phyloP scores from a whole-genome alignment of 163 green algal species.

The Scenedesmus sp. region DNA sequence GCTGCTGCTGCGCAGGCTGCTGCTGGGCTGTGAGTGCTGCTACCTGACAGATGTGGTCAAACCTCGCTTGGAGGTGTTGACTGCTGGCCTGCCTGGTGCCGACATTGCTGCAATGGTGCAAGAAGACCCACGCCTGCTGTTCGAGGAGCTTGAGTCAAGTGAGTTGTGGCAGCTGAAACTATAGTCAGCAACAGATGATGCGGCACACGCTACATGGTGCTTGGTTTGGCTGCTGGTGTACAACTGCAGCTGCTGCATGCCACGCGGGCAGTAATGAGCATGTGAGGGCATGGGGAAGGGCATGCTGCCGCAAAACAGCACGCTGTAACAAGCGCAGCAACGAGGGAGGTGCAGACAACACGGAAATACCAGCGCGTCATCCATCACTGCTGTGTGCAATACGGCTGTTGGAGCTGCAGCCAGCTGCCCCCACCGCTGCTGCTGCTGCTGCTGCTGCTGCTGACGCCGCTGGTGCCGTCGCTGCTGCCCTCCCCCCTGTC shows the following conservation, averaged over 20 bases:
- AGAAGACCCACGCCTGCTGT: constrained; percentile 2
- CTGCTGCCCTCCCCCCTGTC: not conserved
- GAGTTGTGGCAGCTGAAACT: not conserved
- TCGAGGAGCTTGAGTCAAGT: constrained; percentile 23
- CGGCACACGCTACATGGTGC: too few relatives aligned
- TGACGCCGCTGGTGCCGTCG: not conserved
- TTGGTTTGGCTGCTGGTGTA: too few relatives aligned
- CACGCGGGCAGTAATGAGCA: too few relatives aligned
- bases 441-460: not conserved
- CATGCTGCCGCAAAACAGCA: too few relatives aligned
- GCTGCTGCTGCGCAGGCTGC: not conserved
- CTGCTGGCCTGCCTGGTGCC: constrained; percentile 19
- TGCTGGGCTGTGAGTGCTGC: constrained; percentile 10
- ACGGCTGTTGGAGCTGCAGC: not conserved
- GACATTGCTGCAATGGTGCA: constrained; percentile 9
- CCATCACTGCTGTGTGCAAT: not conserved
- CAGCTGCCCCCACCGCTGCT: not conserved
- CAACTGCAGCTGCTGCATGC: too few relatives aligned
- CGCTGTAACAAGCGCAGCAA: too few relatives aligned
- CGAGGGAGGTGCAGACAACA: too few relatives aligned
- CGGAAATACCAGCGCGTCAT: too few relatives aligned
- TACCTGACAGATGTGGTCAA: constrained; percentile 10
- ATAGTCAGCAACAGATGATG: not conserved
- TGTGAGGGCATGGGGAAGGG: too few relatives aligned
- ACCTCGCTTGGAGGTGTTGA: constrained; percentile 18